These are phyloP conservation scores for Solanum lycopersicoides DNA, from an alignment of 257 asterid species.

Conservation along the genomic window DNA sequence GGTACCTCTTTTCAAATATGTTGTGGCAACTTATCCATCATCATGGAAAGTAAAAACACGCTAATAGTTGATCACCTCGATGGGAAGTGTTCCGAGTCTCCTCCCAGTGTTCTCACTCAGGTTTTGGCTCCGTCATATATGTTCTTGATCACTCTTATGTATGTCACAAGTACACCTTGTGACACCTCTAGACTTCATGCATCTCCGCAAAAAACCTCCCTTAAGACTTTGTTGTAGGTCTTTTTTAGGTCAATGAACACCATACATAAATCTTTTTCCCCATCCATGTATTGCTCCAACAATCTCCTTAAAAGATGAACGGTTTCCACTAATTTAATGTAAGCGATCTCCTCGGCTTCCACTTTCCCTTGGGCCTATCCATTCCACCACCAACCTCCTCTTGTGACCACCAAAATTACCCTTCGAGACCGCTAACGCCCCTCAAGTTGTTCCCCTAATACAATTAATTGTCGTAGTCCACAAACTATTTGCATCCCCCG, in stretches of 20 bases:
- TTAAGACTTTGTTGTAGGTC: neutral
- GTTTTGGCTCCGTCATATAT: neutral
- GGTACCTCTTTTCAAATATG: neutral
- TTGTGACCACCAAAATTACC: neutral
- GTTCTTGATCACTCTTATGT: neutral
- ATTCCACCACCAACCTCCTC: neutral
- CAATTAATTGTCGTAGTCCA: neutral
- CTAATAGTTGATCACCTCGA: neutral
- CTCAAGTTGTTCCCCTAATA: neutral
- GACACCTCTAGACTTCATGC: neutral
- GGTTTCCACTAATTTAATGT: neutral
- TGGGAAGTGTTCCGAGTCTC: neutral
- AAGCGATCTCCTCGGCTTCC: neutral
- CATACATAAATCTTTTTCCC: neutral
- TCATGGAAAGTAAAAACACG: neutral
- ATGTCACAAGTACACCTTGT: neutral
- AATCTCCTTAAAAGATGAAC: neutral
- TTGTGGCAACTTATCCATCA: neutral
- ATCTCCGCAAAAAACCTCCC: neutral
- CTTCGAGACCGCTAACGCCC: neutral
- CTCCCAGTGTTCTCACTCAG: neutral
- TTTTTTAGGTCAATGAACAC: neutral
- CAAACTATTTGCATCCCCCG: neutral
- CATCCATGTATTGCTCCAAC: neutral
- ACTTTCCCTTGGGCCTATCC: neutral